Evolutionary conservation across 2,329 filamentous ascomycete genomes (phyloP).

Genomic region (Colletotrichum cordylinicola): DNA sequence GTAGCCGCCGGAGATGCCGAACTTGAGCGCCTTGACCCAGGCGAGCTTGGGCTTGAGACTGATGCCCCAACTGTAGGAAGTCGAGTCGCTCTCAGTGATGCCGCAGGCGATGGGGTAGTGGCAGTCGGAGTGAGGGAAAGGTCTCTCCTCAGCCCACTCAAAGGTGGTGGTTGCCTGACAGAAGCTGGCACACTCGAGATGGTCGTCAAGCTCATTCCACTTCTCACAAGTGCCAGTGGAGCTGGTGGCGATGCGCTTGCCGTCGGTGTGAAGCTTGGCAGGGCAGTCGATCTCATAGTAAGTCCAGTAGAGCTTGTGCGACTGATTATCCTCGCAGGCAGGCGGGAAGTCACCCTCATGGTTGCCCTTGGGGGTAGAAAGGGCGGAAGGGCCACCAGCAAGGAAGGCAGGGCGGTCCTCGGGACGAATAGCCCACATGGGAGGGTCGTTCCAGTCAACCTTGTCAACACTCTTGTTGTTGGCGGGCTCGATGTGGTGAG

Average conservation of each 20-base stretch:
- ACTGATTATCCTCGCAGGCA: neutral
- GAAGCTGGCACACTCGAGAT: neutral
- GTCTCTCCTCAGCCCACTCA: conserved; percentile 33
- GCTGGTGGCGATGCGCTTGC: neutral
- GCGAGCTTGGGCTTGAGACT: conserved; percentile 34
- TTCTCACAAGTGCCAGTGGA: neutral
- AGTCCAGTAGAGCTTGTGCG: neutral
- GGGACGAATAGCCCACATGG: neutral
- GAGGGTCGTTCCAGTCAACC: neutral
- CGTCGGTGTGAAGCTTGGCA: neutral
- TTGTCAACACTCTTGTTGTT: neutral
- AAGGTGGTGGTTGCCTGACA: conserved; percentile 26
- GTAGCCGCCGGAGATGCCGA: conserved; percentile 26
- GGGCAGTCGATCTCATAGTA: neutral
- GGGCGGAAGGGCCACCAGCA: neutral
- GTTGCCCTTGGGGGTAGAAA: neutral
- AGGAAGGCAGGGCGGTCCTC: neutral
- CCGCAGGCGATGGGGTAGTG: conserved; percentile 36
- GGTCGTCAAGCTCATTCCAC: neutral
- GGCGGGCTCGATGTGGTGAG: neutral
- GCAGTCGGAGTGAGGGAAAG: conserved; percentile 39
- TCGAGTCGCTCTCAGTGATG: conserved; percentile 33
- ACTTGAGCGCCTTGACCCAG: conserved; percentile 25
- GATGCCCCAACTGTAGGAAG: conserved; percentile 29
- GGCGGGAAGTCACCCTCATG: neutral